Evolutionary conservation across 306 rosid genomes (phyloP).

Genomic region (Ceratonia siliqua): DNA sequence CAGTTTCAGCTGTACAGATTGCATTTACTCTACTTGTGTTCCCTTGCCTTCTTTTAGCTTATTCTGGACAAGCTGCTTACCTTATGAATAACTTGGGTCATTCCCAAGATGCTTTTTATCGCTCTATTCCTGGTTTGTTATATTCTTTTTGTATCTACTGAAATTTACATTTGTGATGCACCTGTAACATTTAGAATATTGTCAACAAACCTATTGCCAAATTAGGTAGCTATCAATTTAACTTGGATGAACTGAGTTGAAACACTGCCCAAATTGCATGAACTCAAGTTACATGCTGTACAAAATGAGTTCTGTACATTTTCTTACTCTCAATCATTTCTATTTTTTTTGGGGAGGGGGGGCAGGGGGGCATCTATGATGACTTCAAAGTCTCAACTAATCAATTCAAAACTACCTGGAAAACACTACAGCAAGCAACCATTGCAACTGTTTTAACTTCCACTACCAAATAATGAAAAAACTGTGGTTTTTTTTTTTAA

Average conservation of each 20-base stretch:
- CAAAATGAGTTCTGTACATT: too few relatives aligned
- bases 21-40: slow-evolving; percentile 90
- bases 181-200: slow-evolving; percentile 7
- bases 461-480: too few relatives aligned
- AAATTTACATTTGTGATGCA: neutral
- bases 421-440: too few relatives aligned
- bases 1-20: slow-evolving; percentile 90
- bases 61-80: slow-evolving; percentile 96
- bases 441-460: too few relatives aligned
- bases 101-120: slow-evolving; percentile 61
- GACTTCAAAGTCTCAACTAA: too few relatives aligned
- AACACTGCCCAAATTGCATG: neutral
- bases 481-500: too few relatives aligned
- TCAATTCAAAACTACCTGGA: too few relatives aligned
- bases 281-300: too few relatives aligned
- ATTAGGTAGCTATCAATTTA: neutral
- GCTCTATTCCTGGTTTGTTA: slow-evolving; percentile 89
- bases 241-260: neutral
- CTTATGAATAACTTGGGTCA: slow-evolving; percentile 57
- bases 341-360: too few relatives aligned
- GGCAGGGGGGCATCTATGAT: too few relatives aligned
- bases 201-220: slow-evolving; percentile 1
- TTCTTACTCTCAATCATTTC: too few relatives aligned
- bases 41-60: slow-evolving; percentile 95
- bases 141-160: slow-evolving; percentile 5